phyloP scores from a whole-genome alignment of 2,329 filamentous ascomycete species.

The Verticillium albo-atrum region DNA sequence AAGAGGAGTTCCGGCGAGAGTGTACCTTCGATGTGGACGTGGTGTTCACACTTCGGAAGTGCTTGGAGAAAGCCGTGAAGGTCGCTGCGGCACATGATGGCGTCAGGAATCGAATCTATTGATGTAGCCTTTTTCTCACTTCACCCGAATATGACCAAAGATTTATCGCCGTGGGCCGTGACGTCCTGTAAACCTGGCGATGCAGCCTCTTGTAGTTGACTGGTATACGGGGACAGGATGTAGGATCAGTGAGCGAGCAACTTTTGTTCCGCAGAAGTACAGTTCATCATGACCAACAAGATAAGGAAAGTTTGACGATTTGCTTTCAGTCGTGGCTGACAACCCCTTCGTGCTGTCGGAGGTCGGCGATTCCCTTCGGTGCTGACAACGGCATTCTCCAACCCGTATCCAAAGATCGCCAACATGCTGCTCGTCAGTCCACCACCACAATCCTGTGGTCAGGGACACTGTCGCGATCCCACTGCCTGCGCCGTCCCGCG shows the following conservation, averaged over 20 bases:
- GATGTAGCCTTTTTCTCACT: background rate
- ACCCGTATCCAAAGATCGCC: background rate
- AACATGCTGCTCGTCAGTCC: background rate
- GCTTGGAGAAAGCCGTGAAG: conserved; percentile 57
- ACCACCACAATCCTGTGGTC: background rate
- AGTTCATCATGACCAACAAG: background rate
- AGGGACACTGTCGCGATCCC: no score
- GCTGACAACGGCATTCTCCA: background rate
- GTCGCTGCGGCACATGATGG: conserved; percentile 46
- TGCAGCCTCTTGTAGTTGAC: background rate
- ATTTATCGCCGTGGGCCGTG: background rate
- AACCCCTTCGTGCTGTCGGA: background rate
- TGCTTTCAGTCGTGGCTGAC: background rate
- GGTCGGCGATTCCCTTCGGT: background rate
- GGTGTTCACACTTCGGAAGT: conserved; percentile 78
- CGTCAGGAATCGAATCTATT: no score
- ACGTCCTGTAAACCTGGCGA: background rate
- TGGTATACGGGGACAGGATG: background rate
- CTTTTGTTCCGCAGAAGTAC: no score
- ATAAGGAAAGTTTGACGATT: background rate
- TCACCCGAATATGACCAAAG: background rate
- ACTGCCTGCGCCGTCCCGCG: no score
- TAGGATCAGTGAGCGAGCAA: background rate
- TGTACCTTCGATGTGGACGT: conserved; percentile 75
- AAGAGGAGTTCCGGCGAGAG: conserved; percentile 69